A percentile compares a stretch with the other conserved stretches of the same genome.
phyloP scores from a whole-genome alignment of 1,139 yeast species.

The Taphrina populina region DNA sequence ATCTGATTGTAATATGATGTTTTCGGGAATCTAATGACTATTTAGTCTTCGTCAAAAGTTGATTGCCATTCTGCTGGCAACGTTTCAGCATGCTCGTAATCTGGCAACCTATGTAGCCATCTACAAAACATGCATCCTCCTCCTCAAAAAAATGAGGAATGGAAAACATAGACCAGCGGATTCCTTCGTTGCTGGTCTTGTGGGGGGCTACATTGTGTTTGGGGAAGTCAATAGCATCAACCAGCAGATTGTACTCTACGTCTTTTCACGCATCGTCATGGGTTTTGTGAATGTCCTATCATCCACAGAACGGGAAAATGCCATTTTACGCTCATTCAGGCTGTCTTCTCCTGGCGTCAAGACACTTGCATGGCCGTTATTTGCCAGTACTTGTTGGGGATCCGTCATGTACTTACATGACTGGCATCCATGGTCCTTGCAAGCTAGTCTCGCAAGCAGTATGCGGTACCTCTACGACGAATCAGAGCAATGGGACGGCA shows the following conservation, averaged over 20 bases:
- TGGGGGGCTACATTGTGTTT: slow-evolving; percentile 66
- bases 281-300: slow-evolving; percentile 54
- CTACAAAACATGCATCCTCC: slow-evolving; percentile 51
- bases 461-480: slow-evolving; percentile 67
- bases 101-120: slow-evolving; percentile 66
- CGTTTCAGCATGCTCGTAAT: slow-evolving; percentile 65
- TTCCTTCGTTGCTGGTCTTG: slow-evolving; percentile 62
- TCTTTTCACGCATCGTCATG: slow-evolving; percentile 58
- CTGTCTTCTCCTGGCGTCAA: slow-evolving; percentile 11
- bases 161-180: slow-evolving; percentile 42
- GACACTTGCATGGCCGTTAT: slow-evolving; percentile 54
- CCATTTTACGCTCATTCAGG: slow-evolving; percentile 7
- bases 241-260: slow-evolving; percentile 57
- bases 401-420: slow-evolving; percentile 70
- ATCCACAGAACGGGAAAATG: slow-evolving; percentile 34
- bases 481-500: slow-evolving; percentile 46
- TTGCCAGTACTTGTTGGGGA: slow-evolving; percentile 75
- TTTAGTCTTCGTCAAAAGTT: slow-evolving; percentile 52
- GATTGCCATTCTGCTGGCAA: slow-evolving; percentile 55
- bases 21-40: neutral
- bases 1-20: neutral
- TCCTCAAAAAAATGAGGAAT: slow-evolving; percentile 41
- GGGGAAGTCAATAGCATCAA: slow-evolving; percentile 51
- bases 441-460: slow-evolving; percentile 64
- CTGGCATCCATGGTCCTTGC: slow-evolving; percentile 62